Evolutionary conservation across 2,329 filamentous ascomycete genomes (phyloP).

Genomic region (Zymoseptoria tritici): DNA sequence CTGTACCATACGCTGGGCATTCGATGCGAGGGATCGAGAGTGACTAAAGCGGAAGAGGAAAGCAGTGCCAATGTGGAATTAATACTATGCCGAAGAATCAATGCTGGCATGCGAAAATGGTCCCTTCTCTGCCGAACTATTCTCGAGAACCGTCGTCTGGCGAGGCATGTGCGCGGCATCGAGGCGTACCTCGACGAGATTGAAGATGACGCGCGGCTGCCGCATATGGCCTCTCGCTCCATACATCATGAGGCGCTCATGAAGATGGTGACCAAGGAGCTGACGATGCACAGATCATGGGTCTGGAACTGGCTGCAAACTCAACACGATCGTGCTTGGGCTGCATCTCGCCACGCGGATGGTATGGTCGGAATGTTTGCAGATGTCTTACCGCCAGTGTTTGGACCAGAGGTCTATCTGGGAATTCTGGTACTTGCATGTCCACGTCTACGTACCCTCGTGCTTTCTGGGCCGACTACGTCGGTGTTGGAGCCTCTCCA

Average conservation of each 20-base stretch:
- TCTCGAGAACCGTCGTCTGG: not conserved
- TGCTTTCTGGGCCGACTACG: not conserved
- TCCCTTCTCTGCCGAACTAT: slow-evolving; percentile 5
- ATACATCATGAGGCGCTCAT: not conserved
- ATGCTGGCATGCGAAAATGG: not conserved
- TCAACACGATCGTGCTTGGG: not conserved
- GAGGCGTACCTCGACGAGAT: not conserved
- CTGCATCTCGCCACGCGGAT: not conserved
- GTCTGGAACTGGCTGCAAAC: not conserved
- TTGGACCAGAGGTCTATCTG: not conserved
- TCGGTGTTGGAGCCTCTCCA: not conserved
- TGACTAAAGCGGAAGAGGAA: too few species aligned
- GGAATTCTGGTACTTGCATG: not conserved
- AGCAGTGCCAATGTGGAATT: too few species aligned
- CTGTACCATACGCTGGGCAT: slow-evolving; percentile 2
- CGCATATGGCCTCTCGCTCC: not conserved
- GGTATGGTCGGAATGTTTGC: not conserved
- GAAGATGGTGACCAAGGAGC: not conserved
- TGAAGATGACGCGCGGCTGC: not conserved
- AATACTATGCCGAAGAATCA: not conserved
- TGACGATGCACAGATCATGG: not conserved
- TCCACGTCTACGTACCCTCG: not conserved
- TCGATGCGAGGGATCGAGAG: not conserved
- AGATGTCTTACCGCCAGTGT: not conserved
- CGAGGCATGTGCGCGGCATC: slow-evolving; percentile 1